These are phyloP conservation scores for Leptodermis oblonga DNA, from an alignment of 257 asterid species.

Conservation along the genomic window DNA sequence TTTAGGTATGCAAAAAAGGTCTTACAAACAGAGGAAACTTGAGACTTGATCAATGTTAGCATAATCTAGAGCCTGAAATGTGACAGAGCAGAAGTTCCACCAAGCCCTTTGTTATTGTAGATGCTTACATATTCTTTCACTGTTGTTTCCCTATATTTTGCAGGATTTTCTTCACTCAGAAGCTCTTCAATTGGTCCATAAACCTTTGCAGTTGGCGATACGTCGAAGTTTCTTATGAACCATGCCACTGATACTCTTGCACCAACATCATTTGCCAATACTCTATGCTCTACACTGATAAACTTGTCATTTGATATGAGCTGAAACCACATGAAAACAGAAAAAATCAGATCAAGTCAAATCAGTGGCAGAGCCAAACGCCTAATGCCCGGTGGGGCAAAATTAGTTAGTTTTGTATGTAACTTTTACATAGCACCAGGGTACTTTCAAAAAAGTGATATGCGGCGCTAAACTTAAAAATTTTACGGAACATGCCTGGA, in stretches of 20 bases:
- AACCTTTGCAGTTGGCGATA: slow-evolving; percentile 30
- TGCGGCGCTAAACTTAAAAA: not conserved
- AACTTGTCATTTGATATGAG: slow-evolving; percentile 47
- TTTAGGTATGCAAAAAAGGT: not conserved
- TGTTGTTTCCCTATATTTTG: slow-evolving; percentile 36
- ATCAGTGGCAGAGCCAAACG: too few relatives aligned
- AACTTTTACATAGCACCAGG: too few relatives aligned
- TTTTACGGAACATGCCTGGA: slow-evolving; percentile 13
- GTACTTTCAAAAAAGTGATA: not conserved
- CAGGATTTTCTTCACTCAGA: slow-evolving; percentile 34
- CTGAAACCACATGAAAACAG: slow-evolving; percentile 19
- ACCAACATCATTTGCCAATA: slow-evolving; percentile 31
- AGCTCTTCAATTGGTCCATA: slow-evolving; percentile 52
- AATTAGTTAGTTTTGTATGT: too few relatives aligned
- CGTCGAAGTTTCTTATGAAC: slow-evolving; percentile 39
- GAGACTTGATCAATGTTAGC: not conserved
- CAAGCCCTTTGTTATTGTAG: slow-evolving; percentile 42
- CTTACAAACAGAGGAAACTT: not conserved
- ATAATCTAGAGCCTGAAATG: slow-evolving; percentile 32
- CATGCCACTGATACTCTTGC: slow-evolving; percentile 51
- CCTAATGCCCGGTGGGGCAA: too few relatives aligned
- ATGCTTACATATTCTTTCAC: slow-evolving; percentile 39
- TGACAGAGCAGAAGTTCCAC: slow-evolving; percentile 36
- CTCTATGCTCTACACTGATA: slow-evolving; percentile 43
- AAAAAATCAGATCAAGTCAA: not conserved